Conservation (phyloP, 345 rosid genomes). For the Atalantia buxifolia region DNA sequence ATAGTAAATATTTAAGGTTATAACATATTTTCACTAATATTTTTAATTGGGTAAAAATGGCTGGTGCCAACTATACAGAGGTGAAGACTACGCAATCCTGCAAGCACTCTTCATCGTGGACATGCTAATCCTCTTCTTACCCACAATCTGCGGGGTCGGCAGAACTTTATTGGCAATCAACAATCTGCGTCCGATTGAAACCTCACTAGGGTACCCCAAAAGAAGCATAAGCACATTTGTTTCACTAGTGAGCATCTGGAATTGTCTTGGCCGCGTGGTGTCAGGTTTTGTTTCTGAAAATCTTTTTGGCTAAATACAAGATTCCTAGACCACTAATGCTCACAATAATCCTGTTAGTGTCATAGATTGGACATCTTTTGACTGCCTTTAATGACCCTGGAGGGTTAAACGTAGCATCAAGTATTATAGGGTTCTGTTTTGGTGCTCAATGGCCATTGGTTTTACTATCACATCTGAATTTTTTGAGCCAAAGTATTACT, state of each 20-base stretch:
- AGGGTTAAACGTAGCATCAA: slow-evolving; percentile 47
- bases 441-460: slow-evolving; percentile 59
- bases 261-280: slow-evolving; percentile 46
- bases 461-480: slow-evolving; percentile 56
- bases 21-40: too few species aligned
- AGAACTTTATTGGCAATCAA: slow-evolving; percentile 56
- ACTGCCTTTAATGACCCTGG: slow-evolving; percentile 41
- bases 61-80: slow-evolving; percentile 21
- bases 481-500: slow-evolving; percentile 61
- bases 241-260: slow-evolving; percentile 67
- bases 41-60: too few species aligned
- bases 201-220: slow-evolving; percentile 47
- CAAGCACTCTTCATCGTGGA: slow-evolving; percentile 58
- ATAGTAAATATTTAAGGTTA: too few species aligned
- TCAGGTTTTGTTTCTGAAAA: slow-evolving; percentile 53
- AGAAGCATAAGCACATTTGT: slow-evolving; percentile 45
- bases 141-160: slow-evolving; percentile 59
- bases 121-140: slow-evolving; percentile 53
- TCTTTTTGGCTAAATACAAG: slow-evolving; percentile 34
- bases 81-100: slow-evolving; percentile 56
- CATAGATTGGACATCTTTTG: slow-evolving; percentile 48
- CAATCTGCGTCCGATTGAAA: slow-evolving; percentile 62
- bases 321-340: slow-evolving; percentile 44
- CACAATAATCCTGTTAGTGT: slow-evolving; percentile 38
- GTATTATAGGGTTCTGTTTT: slow-evolving; percentile 47